Conservation (phyloP, 768 basidiomycete species). For the Rhizopogon roseolus region DNA sequence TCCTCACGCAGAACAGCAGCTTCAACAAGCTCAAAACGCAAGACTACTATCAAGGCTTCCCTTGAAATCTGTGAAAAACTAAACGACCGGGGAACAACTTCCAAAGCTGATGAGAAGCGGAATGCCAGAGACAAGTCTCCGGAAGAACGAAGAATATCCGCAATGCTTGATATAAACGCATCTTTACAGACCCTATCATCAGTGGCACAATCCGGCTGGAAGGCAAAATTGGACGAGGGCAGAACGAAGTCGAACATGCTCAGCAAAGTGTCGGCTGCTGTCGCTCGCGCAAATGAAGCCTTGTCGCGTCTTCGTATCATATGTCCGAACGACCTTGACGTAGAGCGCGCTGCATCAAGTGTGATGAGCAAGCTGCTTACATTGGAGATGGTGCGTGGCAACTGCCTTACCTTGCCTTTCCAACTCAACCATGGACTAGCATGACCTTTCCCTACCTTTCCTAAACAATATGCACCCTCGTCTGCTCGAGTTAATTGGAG, state of each 20-base stretch:
- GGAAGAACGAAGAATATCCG: conserved; percentile 35
- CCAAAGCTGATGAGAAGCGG: background rate
- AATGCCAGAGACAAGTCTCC: background rate
- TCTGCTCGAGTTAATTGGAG: conserved; percentile 21
- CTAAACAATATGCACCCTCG: conserved; percentile 43
- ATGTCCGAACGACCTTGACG: conserved; percentile 46
- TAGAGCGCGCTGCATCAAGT: conserved; percentile 70
- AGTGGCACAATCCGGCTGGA: conserved; percentile 58
- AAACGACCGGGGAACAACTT: background rate
- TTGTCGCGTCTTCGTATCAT: conserved; percentile 43
- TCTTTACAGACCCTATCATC: conserved; percentile 54
- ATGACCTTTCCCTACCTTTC: conserved; percentile 42
- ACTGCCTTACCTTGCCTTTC: background rate
- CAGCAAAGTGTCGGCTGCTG: conserved; percentile 31
- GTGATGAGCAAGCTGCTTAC: conserved; percentile 62
- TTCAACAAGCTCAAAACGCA: background rate
- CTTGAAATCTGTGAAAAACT: background rate
- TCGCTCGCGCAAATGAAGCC: conserved; percentile 34
- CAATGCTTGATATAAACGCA: conserved; percentile 63
- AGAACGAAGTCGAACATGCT: conserved; percentile 21
- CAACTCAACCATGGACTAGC: conserved; percentile 31
- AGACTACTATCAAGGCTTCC: background rate
- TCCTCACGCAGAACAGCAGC: background rate
- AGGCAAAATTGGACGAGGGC: conserved; percentile 26
- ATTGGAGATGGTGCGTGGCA: conserved; percentile 62